Evolutionary conservation across 225 moss, liverwort and hornwort species (phyloP), one percentile per base, ranked within the genome.

Genomic region (Thuidium tamariscinum): DNA sequence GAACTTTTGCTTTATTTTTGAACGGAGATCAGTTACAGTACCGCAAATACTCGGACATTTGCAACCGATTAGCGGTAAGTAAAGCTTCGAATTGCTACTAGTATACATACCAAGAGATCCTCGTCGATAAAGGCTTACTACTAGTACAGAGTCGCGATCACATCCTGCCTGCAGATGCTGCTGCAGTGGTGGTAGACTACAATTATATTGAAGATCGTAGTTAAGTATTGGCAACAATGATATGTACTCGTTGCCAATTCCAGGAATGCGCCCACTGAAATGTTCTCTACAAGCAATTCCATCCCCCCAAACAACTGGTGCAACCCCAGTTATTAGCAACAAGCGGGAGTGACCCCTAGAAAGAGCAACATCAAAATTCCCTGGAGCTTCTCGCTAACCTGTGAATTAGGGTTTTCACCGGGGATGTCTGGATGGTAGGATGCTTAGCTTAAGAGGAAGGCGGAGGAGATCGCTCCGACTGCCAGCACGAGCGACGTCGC

Each of bases 1-100:
- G 60, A 85, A 79, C 22, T 60, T 34, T 44, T 59, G 52, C 82
- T 89, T 91, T 91, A 91, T 91, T 91, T 80, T 85, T 82, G 61
- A 82, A 85, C 68, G 52, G 85, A 65, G 70, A 81, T 82, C 29
- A 36, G 27, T 69, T 69, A 86, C 81, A 87, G 60, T 32, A 41
- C 78, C 80, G 80, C 83, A 30, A 18, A 62, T 41, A 63, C 80
- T 86, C 48, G 75, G 79, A 80, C 39, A 80, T 27, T 77, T 71
- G 86, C 62, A 86, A 70, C 86, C 84, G 84, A 64, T 41, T 70
- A 70, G 80, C 69, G 10, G 72, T 76, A 65, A 56, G n/a, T 57
- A 44, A 83, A 67, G 87, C 80, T 55, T 26, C 86, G 55, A 88
- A 82, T 84, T 65, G 49, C 74, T 82, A 71, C 82, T 74, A 91